Base-by-base conservation (phyloP, 768 basidiomycete genomes). In the Dacryopinax primogenitus region DNA sequence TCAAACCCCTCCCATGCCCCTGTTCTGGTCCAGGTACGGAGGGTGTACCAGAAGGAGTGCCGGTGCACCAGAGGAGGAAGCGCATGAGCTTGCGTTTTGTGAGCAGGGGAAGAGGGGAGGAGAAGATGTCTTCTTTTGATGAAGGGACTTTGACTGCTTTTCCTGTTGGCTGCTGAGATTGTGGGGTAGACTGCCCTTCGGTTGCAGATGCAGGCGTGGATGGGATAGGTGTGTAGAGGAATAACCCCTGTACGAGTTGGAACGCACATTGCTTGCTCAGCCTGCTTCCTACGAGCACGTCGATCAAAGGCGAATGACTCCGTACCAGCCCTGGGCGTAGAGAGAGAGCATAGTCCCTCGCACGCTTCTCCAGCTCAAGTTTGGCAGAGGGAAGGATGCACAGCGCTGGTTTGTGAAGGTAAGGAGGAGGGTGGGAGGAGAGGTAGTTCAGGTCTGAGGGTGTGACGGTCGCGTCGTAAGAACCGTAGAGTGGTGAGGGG, bases 21-120 rank as follows among this genome's bases (percentile, higher is more conserved):
- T n/a, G n/a, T n/a, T n/a, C n/a, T n/a, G n/a, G n/a, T n/a, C n/a
- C n/a, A n/a, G n/a, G n/a, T n/a, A n/a, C n/a, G n/a, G n/a, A n/a
- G n/a, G n/a, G n/a, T n/a, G n/a, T 34, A 69, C 68, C 87, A 16
- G 77, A 75, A 66, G 79, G 80, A 68, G 68, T 11, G 35, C 11
- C 18, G 64, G 82, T 82, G 36, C 89, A 86, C 71, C 91, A 93
- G 69, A 86, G 81, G 51, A 98, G 76, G 70, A 95, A 92, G 65
- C 93, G 89, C 89, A 97, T 97, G 28, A 98, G 77, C 33, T 89
- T 81, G 45, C 94, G 78, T 76, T 97, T 98, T 67, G 94, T 90
- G 33, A 93, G 73, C 12, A 97, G 79, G 6, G 80, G 79, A 7
- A 97, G 82, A 9, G 79, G 80, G 76, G 83, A 86, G 77, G 88